A percentile compares a stretch with the other conserved stretches of the same genome.
Conservation (phyloP, 768 basidiomycete genomes). For the Rickenella mellea region DNA sequence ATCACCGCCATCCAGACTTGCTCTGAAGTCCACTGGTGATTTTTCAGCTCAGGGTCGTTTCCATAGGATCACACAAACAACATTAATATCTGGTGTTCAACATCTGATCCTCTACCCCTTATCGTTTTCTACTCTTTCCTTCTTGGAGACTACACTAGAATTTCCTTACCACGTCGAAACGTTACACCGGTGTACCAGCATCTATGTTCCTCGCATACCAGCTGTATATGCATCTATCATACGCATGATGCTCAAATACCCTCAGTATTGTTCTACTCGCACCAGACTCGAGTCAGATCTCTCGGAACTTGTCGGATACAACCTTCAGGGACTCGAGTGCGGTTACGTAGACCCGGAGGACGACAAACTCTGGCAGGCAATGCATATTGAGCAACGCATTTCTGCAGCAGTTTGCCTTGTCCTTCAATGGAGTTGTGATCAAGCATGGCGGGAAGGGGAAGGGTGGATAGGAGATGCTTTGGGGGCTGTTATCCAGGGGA, state of each 20-base stretch:
- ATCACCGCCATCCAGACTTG: conserved; percentile 12
- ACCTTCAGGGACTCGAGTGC: conserved; percentile 18
- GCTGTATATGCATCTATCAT: conserved; percentile 26
- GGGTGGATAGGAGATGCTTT: conserved; percentile 27
- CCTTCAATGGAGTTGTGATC: conserved; percentile 13
- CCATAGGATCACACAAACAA: conserved; percentile 15
- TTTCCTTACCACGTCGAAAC: too few species aligned
- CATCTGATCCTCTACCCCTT: conserved; percentile 16
- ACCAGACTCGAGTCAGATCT: conserved; percentile 19
- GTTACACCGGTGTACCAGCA: too few species aligned
- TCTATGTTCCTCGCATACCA: conserved; percentile 18
- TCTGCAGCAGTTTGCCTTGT: conserved; percentile 12
- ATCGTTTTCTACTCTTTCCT: conserved; percentile 17
- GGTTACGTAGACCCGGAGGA: conserved; percentile 23
- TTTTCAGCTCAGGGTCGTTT: conserved; percentile 13
- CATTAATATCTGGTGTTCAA: conserved; percentile 10
- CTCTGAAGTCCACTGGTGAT: conserved; percentile 13
- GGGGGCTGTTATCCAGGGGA: conserved; percentile 9
- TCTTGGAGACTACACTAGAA: conserved; percentile 16
- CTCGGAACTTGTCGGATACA: conserved; percentile 25
- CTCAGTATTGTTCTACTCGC: conserved; percentile 12
- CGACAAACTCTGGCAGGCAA: conserved; percentile 16
- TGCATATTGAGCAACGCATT: conserved; percentile 14
- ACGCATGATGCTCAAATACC: conserved; percentile 21
- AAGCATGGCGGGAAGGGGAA: conserved; percentile 12